Evolutionary conservation across 495 filamentous ascomycete genomes (phyloP), one percentile per base, ranked within the genome.

Genomic region (Cairneyella variabilis): DNA sequence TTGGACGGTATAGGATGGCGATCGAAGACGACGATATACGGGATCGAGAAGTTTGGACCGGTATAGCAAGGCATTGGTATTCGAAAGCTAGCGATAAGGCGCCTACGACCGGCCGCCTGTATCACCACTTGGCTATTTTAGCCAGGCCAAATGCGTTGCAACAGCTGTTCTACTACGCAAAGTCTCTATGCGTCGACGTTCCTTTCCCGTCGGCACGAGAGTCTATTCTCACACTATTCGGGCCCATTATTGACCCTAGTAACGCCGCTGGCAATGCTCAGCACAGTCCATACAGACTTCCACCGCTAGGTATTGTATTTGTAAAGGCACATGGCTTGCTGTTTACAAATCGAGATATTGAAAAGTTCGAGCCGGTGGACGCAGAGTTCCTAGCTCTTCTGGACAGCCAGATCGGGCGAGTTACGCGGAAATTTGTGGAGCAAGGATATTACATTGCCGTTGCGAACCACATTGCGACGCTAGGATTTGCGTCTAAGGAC

Each of bases 41-140:
- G 10, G 88, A 93, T 42, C 76, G 86, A 0, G 90, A 96, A 48
- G 68, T 79, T 2, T 96, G 91, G 90, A 85, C 84, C 11, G 75
- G 74, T 0, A 84, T 95, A 0, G 84, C 86, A 8, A 69, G 83
- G 16, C 82, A 80, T 30, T 96, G 91, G 91, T 96, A 95, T 54
- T 82, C 73, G 32, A 86, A 84, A 65, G 89, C 86, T 2, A 83
- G 84, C 7, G 83, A 92, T 59, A 81, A 79, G 43, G 80, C 71
- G 37, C 86, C 90, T 0, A 17, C 37, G 17, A 17, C 8, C 8
- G 90, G 90, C 0, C 72, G 90, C 0, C 72, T 93, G 2, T 89
- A 92, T 51, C 90, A 95, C 66, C 89, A 93, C 63, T 73, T 92
- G 5, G 90, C 86, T 0, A 89, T 93, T 12, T 68, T 93, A 16